A percentile compares a stretch with the other conserved stretches of the same genome.
phyloP scores from a whole-genome alignment of 1,284 basidiomycete genomes.

The Stygiomarasmius scandens region DNA sequence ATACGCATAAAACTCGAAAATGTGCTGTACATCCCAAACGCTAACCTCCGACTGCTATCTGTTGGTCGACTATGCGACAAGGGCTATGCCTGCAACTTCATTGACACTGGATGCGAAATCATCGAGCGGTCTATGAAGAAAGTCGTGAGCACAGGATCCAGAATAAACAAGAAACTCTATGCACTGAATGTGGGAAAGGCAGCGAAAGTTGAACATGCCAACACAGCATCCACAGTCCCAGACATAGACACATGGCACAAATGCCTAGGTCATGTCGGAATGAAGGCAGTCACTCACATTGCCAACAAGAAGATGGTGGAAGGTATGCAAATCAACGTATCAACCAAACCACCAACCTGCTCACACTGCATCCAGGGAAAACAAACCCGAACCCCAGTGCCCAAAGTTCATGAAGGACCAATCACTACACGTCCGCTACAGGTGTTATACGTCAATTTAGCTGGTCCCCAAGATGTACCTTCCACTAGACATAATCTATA shows the following conservation, averaged over 20 bases:
- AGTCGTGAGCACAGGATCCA: too few species aligned
- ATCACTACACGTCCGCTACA: constrained; percentile 28
- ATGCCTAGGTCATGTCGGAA: constrained; percentile 33
- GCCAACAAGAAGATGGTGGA: constrained; percentile 21
- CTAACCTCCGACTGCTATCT: too few species aligned
- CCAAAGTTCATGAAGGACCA: constrained; percentile 14
- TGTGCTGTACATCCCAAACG: too few species aligned
- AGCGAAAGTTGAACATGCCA: too few species aligned
- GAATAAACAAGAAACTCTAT: too few species aligned
- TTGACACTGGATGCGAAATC: too few species aligned
- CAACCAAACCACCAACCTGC: constrained; percentile 24
- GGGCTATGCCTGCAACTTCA: too few species aligned
- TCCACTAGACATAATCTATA: constrained; percentile 32
- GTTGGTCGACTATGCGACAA: too few species aligned
- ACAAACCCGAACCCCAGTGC: constrained; percentile 15
- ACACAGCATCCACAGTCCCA: too few species aligned
- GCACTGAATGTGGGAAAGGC: too few species aligned
- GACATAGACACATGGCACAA: background rate
- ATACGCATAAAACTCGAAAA: too few species aligned
- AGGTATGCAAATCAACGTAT: constrained; percentile 36
- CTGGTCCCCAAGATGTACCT: constrained; percentile 24
- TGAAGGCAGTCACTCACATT: constrained; percentile 28
- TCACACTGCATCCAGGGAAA: constrained; percentile 24
- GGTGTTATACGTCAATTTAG: constrained; percentile 35
- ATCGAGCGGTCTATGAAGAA: too few species aligned